A percentile compares a stretch with the other conserved stretches of the same genome.
Conservation (phyloP, 495 filamentous ascomycete species). For the Lasiosphaeria miniovina region DNA sequence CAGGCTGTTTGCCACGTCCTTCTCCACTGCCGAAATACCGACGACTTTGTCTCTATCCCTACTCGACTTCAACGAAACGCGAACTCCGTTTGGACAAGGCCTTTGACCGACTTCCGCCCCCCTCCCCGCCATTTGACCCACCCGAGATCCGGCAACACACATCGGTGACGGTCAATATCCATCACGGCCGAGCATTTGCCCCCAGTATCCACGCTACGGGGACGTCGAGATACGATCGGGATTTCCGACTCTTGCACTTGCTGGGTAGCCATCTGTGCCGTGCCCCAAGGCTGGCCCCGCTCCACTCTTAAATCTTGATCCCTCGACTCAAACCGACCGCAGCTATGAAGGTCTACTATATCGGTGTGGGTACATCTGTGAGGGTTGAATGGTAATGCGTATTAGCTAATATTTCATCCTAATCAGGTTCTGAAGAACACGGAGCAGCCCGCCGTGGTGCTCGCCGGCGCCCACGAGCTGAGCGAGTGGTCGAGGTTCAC, state of each 20-base stretch:
- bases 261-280: neutral
- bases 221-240: neutral
- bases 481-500: conserved; percentile 80
- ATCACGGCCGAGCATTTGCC: neutral
- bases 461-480: conserved; percentile 77
- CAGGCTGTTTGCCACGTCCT: too few species aligned
- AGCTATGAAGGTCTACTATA: conserved; percentile 83
- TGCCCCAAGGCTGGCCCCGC: neutral
- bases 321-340: conserved; percentile 14
- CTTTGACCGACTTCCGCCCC: too few species aligned
- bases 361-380: conserved; percentile 16
- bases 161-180: neutral
- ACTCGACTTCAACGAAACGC: too few species aligned
- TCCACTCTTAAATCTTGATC: neutral
- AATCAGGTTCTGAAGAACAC: conserved; percentile 30
- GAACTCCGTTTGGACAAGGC: too few species aligned
- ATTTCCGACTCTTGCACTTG: neutral
- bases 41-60: too few species aligned
- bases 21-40: too few species aligned
- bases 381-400: conserved; percentile 1
- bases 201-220: neutral
- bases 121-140: too few species aligned
- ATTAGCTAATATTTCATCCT: conserved; percentile 7
- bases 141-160: too few species aligned
- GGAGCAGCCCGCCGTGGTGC: conserved; percentile 70